phyloP scores from a whole-genome alignment of 2,329 filamentous ascomycete genomes.

The Laburnicola sp. region DNA sequence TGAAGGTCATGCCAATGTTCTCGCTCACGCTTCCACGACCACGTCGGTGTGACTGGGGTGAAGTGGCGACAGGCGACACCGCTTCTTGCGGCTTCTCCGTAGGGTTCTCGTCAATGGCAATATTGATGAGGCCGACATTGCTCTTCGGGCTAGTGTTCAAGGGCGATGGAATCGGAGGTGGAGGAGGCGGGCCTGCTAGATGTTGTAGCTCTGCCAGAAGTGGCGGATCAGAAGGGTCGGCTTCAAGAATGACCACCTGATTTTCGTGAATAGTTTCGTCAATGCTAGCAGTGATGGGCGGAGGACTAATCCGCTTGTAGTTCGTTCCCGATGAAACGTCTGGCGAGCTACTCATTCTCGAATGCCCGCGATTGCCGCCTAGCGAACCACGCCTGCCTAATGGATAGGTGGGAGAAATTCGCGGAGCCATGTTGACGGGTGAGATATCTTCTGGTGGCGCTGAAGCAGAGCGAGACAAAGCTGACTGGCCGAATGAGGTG shows the following conservation, averaged over 20 bases:
- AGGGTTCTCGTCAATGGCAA: constrained; percentile 50
- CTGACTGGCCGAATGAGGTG: constrained; percentile 51
- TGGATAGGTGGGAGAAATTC: constrained; percentile 32
- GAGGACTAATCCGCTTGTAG: constrained; percentile 45
- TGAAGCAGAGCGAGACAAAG: constrained; percentile 49
- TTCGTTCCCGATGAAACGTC: constrained; percentile 38
- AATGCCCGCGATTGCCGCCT: constrained; percentile 41
- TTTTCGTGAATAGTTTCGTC: constrained; percentile 56
- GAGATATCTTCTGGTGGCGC: constrained; percentile 52
- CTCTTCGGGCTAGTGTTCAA: constrained; percentile 27
- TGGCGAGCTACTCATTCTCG: constrained; percentile 50
- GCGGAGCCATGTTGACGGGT: constrained; percentile 20
- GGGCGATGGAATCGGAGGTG: constrained; percentile 50
- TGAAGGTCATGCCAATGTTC: constrained; percentile 56
- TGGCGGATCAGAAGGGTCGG: constrained; percentile 49
- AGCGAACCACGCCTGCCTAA: constrained; percentile 44
- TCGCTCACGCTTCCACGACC: constrained; percentile 62
- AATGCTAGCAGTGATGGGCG: constrained; percentile 55
- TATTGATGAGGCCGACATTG: constrained; percentile 49
- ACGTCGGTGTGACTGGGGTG: constrained; percentile 53
- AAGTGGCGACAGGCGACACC: constrained; percentile 24
- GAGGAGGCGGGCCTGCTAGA: constrained; percentile 58
- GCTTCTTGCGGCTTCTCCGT: constrained; percentile 29
- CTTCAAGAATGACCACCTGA: constrained; percentile 50
- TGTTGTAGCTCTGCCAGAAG: constrained; percentile 65